Evolutionary conservation across 768 basidiomycete genomes (phyloP), one percentile per base, ranked within the genome.

Genomic region (Suillus ampliporus): DNA sequence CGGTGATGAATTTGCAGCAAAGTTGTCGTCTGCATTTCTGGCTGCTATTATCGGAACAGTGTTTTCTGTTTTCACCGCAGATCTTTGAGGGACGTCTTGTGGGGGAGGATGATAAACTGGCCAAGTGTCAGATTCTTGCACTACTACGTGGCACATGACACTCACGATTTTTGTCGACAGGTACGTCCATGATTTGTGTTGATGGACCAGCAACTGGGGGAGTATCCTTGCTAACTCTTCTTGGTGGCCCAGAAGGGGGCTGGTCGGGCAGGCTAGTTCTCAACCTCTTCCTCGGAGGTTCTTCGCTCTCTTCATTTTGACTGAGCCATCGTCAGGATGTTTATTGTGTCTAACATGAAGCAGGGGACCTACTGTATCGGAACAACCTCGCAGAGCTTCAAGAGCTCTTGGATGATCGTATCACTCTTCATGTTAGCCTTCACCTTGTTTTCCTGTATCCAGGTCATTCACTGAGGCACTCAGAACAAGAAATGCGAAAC

Each of bases 401-500:
- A 35, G 37, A 76, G n/a, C 19, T 61, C 64, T 59, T 51, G 71
- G 19, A 76, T 69, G 26, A 76, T 74, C 11, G 51, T 13, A 28
- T 72, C 69, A 40, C 65, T 76, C 63, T 72, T 74, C 38, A 60
- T 48, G 38, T 76, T 73, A 9, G 68, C 69, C 40, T 67, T 71
- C 4, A 73, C 62, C 34, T 61, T 64, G 51, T 72, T 58, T 23
- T 57, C 63, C 73, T 74, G 51, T 21, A 11, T 19, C 15, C 23
- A 11, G 9, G n/a, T 34, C 6, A 43, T n/a, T 57, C 7, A 31
- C 31, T 37, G 37, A 26, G n/a, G 34, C 21, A 35, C 23, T 17
- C 17, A 54, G 9, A 31, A 37, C 26, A 15, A 21, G 21, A 31
- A 23, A 38, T 8, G 21, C 7, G 19, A 54, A 17, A 14, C 64